A percentile compares a stretch with the other conserved stretches of the same genome.
phyloP scores from a whole-genome alignment of 1,284 basidiomycete species.

The Sanghuangporus baumii region DNA sequence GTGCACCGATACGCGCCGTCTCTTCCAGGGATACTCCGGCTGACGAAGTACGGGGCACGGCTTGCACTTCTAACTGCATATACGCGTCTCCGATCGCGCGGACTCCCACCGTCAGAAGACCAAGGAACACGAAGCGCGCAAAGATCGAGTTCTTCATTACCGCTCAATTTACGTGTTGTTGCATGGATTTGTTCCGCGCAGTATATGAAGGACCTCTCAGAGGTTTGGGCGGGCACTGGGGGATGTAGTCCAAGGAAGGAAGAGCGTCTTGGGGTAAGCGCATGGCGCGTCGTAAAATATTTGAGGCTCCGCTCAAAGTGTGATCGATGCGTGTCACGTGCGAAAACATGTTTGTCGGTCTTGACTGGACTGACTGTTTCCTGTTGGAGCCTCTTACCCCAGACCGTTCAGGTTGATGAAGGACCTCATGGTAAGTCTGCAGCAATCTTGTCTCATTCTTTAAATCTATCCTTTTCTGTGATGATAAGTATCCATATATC shows the following conservation, averaged over 20 bases:
- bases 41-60: neutral
- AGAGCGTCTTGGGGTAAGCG: too few species aligned
- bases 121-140: neutral
- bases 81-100: neutral
- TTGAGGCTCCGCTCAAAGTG: neutral
- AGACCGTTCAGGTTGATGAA: too few species aligned
- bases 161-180: too few species aligned
- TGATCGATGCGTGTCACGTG: neutral
- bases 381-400: too few species aligned
- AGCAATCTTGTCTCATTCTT: too few species aligned
- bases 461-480: constrained; percentile 2
- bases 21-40: neutral
- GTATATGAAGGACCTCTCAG: too few species aligned
- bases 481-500: constrained; percentile 21
- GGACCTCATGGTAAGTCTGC: too few species aligned
- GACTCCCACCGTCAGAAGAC: neutral
- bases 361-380: too few species aligned
- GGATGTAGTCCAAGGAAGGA: too few species aligned
- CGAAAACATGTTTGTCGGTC: neutral
- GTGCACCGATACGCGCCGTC: neutral
- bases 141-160: neutral
- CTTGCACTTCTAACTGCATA: neutral
- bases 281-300: neutral
- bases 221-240: too few species aligned
- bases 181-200: too few species aligned